Base-by-base conservation (phyloP, 169 alveolate species). In the Plasmodium inui region DNA sequence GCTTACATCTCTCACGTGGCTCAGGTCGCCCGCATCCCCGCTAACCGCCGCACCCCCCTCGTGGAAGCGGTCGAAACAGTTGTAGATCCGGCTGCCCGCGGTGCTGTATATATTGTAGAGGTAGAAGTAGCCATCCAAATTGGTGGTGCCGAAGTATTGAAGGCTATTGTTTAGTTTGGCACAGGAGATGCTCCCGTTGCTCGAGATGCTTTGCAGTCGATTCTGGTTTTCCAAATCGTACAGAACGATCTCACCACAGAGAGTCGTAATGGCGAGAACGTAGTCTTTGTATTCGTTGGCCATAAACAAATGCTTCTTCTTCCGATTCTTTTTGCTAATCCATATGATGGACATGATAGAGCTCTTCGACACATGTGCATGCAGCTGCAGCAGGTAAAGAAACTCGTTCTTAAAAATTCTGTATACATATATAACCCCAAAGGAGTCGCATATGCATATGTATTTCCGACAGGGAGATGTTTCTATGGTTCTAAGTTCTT, bases 11-110 rank as follows among this genome's bases (percentile, higher is more conserved):
- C 26, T 34, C 0, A 19, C 83, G 26, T 22, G 8, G 37, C 83
- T 46, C 1, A n/a, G n/a, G n/a, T n/a, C n/a, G n/a, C n/a, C n/a
- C n/a, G n/a, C n/a, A n/a, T 12, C 57, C 3, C 44, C 74, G 34
- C 34, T 17, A 17, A 1, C n/a, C n/a, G 4, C 79, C n/a, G 19
- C 34, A 37, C 30, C 61, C 14, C 55, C 39, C 32, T 53, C 57
- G 50, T 85, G 78, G 61, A 85, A 85, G 44, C 61, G 41, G 34
- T 88, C 94, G 72, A 79, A 88, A 46, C 94, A 88, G 12, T 88
- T 88, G 50, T 88, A 80, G n/a, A 88, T 88, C 4, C 22, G 41
- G 0, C 50, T 28, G 14, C 22, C 83, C n/a, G 41, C 89, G 44
- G 61, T 76, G 28, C 46, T 76, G 39, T 88, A 88, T 19, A 88